Evolutionary conservation across 257 asterid genomes (phyloP).

Genomic region (Ilex aquifolium): DNA sequence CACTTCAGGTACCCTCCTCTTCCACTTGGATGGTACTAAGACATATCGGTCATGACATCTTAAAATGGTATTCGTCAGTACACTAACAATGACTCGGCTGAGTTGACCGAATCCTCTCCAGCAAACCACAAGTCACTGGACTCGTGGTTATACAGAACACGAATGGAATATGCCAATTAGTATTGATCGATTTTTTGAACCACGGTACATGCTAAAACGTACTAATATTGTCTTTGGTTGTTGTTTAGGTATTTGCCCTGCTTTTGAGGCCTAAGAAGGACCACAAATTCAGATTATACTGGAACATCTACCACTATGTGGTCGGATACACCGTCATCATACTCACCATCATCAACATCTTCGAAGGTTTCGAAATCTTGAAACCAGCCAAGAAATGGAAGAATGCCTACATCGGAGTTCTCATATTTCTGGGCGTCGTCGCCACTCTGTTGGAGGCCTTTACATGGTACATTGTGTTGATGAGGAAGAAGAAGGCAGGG

Average conservation of each 20-base stretch:
- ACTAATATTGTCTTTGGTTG: background rate
- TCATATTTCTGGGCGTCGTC: conserved; percentile 43
- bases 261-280: conserved; percentile 79
- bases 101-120: too few species aligned
- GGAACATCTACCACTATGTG: conserved; percentile 73
- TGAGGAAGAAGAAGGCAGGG: conserved; percentile 33
- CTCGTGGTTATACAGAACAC: too few species aligned
- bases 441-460: conserved; percentile 45
- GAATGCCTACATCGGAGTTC: conserved; percentile 45
- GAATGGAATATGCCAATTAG: too few species aligned
- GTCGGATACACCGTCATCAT: conserved; percentile 52
- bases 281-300: conserved; percentile 60
- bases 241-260: conserved; percentile 46
- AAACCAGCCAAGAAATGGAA: conserved; percentile 59
- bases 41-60: too few species aligned
- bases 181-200: background rate
- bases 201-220: background rate
- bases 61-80: too few species aligned
- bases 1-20: conserved; percentile 45
- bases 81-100: too few species aligned
- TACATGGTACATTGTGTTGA: conserved; percentile 57
- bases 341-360: conserved; percentile 56
- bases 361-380: conserved; percentile 68
- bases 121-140: too few species aligned
- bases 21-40: background rate